Base-by-base conservation (phyloP, 2,329 filamentous ascomycete species). In the Alternaria rosae region DNA sequence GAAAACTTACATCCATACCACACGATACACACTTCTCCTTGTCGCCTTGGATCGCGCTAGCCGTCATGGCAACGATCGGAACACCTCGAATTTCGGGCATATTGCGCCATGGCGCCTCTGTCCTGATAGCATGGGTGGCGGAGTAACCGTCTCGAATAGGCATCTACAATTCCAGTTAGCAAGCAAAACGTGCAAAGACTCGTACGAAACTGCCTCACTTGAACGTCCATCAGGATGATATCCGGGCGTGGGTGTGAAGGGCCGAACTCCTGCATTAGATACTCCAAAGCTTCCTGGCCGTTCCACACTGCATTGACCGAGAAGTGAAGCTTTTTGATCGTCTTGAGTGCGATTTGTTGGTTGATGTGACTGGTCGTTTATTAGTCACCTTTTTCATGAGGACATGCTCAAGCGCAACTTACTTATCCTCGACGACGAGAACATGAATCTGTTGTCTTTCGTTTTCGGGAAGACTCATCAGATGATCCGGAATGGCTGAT, bases 391-490 rank as follows among this genome's bases (percentile, higher is more conserved):
- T 11, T 56, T 23, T 15, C 10, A 23, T 23, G 13, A 10, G 11
- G 17, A 6, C 17, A 20, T 15, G 48, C 6, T 35, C 12, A 23
- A 25, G 13, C 20, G 25, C 15, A 11, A 83, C 87, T 82, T 81
- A 88, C 87, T 94, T 93, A 74, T 94, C 92, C 78, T 94, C 92
- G 2, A 94, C 92, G 1, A 95, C 87, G 20, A 94, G 79, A n/a
- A 94, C 83, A 50, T 92, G 87, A 6, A 89, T 84, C 38, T 87
- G 85, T 56, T 86, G 82, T 57, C 92, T 84, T 57, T 92, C 89
- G 3, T 83, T 77, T 15, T 82, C 79, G 4, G 85, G 79, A 2
- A 92, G 73, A 17, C 85, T 85, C 47, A 84, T 73, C 25, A 76
- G 59, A 51, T 70, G 70, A 44, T 74, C 75, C 15, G 66, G 73